phyloP scores from a whole-genome alignment of 352 stramenopile genomes.

The Globisporangium radiosum region DNA sequence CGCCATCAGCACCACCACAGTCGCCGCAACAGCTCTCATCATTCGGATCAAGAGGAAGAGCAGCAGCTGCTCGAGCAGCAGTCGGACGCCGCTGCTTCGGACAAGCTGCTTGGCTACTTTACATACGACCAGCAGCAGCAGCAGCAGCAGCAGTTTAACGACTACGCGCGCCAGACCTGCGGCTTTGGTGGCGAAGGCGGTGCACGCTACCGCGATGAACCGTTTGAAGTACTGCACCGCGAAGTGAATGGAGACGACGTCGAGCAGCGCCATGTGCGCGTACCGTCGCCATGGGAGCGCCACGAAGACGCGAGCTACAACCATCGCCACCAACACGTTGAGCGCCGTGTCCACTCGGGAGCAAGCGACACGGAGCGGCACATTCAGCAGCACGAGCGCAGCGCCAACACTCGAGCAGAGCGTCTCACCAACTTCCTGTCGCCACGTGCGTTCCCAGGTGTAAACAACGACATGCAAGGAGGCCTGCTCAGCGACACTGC shows the following conservation, averaged over 20 bases:
- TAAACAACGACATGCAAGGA: neutral
- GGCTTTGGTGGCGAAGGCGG: neutral
- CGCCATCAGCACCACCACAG: slow-evolving; percentile 10
- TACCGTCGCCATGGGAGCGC: slow-evolving; percentile 2
- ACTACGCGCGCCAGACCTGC: neutral
- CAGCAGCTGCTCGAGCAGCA: neutral
- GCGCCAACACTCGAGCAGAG: neutral
- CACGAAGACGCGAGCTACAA: neutral
- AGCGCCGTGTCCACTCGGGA: too few species aligned
- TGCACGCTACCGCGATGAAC: neutral
- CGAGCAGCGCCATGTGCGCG: neutral
- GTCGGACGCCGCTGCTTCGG: neutral
- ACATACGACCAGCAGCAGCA: slow-evolving; percentile 1
- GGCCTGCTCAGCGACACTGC: neutral
- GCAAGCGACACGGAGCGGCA: too few species aligned
- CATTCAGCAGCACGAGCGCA: neutral
- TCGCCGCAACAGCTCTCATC: slow-evolving; percentile 10
- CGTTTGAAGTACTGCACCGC: neutral
- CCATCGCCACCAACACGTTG: neutral
- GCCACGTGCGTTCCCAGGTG: neutral
- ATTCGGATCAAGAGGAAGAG: slow-evolving; percentile 11
- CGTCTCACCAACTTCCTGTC: neutral
- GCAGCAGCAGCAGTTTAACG: slow-evolving; percentile 2
- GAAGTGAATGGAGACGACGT: neutral
- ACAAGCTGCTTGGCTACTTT: slow-evolving; percentile 7